These are phyloP conservation scores for Saturnispora gosingensis DNA, from an alignment of 805 yeast genomes.

Conservation along the genomic window DNA sequence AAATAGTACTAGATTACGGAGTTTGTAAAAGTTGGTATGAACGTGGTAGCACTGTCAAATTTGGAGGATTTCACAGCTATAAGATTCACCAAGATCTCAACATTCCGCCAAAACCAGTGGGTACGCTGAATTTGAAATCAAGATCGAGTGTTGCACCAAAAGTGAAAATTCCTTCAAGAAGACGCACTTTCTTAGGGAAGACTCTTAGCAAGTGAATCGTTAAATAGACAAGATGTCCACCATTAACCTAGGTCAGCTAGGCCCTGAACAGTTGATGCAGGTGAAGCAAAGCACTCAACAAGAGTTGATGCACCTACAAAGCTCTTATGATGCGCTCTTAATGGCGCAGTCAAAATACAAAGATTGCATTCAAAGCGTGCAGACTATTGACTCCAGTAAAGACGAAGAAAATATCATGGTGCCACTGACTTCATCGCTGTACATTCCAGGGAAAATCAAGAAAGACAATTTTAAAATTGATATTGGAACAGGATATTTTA, in stretches of 20 bases:
- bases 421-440: constrained; percentile 82
- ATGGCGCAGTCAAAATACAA: constrained; percentile 74
- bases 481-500: constrained; percentile 92
- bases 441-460: constrained; percentile 74
- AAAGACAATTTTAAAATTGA: constrained; percentile 74
- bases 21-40: constrained; percentile 6
- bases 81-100: neutral
- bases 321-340: constrained; percentile 73
- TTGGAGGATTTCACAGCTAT: constrained; percentile 2
- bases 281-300: constrained; percentile 75
- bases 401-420: constrained; percentile 50
- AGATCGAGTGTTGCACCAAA: neutral
- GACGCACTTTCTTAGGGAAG: constrained; percentile 1
- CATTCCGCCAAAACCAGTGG: neutral
- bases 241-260: constrained; percentile 49
- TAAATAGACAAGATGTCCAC: constrained; percentile 4
- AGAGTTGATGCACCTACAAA: constrained; percentile 78
- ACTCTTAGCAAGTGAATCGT: neutral
- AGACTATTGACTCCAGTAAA: constrained; percentile 34
- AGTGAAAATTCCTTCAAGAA: constrained; percentile 1
- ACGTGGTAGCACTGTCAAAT: constrained; percentile 1
- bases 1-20: constrained; percentile 6
- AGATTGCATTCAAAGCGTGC: constrained; percentile 70
- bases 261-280: constrained; percentile 76
- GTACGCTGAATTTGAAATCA: neutral